phyloP scores from a whole-genome alignment of 805 yeast species.

The Myxozyma geophila region DNA sequence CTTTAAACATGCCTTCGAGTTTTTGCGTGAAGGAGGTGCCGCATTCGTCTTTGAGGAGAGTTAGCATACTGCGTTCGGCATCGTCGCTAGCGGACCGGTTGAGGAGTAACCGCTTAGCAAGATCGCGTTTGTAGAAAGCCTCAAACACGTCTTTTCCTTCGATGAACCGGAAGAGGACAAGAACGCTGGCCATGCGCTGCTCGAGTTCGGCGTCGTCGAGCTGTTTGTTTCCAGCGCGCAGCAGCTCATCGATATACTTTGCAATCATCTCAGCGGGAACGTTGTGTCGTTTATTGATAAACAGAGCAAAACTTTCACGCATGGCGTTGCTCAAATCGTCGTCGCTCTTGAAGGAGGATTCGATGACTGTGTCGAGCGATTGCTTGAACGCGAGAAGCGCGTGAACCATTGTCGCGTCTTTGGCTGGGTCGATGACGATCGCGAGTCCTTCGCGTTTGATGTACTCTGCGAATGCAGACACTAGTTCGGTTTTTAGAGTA shows the following conservation, averaged over 20 bases:
- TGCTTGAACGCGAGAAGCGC: slow-evolving; percentile 28
- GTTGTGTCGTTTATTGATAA: slow-evolving; percentile 37
- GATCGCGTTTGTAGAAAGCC: slow-evolving; percentile 78
- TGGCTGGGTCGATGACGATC: slow-evolving; percentile 31
- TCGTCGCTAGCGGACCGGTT: slow-evolving; percentile 56
- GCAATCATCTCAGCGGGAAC: slow-evolving; percentile 43
- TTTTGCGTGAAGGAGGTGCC: slow-evolving; percentile 80
- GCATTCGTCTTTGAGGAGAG: slow-evolving; percentile 71
- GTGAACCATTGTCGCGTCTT: slow-evolving; percentile 34
- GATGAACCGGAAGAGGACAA: slow-evolving; percentile 67
- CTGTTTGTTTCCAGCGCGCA: slow-evolving; percentile 39
- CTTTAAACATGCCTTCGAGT: slow-evolving; percentile 85
- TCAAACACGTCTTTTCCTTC: slow-evolving; percentile 87
- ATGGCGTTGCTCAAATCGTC: slow-evolving; percentile 30
- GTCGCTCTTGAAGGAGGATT: slow-evolving; percentile 20
- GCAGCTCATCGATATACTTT: slow-evolving; percentile 41
- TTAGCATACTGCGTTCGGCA: slow-evolving; percentile 69
- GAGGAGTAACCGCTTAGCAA: slow-evolving; percentile 77
- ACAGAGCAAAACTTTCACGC: slow-evolving; percentile 36
- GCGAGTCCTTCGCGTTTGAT: slow-evolving; percentile 26
- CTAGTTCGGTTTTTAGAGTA: slow-evolving; percentile 8
- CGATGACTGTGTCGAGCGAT: slow-evolving; percentile 24
- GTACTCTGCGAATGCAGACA: slow-evolving; percentile 29
- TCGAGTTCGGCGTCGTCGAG: slow-evolving; percentile 53
- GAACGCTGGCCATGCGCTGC: slow-evolving; percentile 57